These are phyloP conservation scores for Naegleria gruberi DNA, from an alignment of 208 protist genomes.

Conservation along the genomic window DNA sequence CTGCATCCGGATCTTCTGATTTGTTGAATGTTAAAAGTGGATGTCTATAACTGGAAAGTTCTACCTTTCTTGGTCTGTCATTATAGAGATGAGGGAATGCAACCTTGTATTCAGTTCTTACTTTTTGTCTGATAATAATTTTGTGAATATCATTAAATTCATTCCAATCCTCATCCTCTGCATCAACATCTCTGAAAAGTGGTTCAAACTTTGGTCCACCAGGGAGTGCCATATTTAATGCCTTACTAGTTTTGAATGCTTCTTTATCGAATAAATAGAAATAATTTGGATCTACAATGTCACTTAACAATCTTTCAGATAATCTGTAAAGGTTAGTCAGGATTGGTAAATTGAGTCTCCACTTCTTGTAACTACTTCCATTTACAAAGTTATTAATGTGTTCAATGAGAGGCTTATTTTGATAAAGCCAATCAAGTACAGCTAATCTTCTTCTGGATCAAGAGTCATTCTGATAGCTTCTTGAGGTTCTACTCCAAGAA, in stretches of 20 bases:
- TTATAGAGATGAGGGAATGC: slow-evolving; percentile 99
- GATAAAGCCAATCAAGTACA: slow-evolving; percentile 98
- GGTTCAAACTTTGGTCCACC: slow-evolving; percentile 98
- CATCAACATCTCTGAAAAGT: slow-evolving; percentile 75
- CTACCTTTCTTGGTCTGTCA: slow-evolving; percentile 81
- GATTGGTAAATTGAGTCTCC: slow-evolving; percentile 88
- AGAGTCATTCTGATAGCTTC: slow-evolving; percentile 91
- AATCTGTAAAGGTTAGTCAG: slow-evolving; percentile 89
- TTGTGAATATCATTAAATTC: slow-evolving; percentile 99
- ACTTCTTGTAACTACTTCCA: slow-evolving; percentile 74
- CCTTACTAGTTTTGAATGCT: slow-evolving; percentile 98
- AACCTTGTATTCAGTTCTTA: slow-evolving; percentile 98
- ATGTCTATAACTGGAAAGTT: slow-evolving; percentile 85
- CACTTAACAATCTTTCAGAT: slow-evolving; percentile 67
- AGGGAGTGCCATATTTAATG: slow-evolving; percentile 98
- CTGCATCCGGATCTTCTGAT: slow-evolving; percentile 81
- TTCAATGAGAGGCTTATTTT: slow-evolving; percentile 78
- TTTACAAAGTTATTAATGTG: slow-evolving; percentile 61
- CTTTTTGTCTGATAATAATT: slow-evolving; percentile 97
- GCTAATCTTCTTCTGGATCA: slow-evolving; percentile 93
- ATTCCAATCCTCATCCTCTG: slow-evolving; percentile 96
- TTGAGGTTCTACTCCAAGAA: slow-evolving; percentile 91
- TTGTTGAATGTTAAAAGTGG: slow-evolving; percentile 77
- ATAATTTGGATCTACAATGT: slow-evolving; percentile 94
- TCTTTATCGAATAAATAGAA: slow-evolving; percentile 98